Evolutionary conservation across 1,284 basidiomycete species (phyloP), one percentile per base, ranked within the genome.

Genomic region (Gymnopus androsaceus): DNA sequence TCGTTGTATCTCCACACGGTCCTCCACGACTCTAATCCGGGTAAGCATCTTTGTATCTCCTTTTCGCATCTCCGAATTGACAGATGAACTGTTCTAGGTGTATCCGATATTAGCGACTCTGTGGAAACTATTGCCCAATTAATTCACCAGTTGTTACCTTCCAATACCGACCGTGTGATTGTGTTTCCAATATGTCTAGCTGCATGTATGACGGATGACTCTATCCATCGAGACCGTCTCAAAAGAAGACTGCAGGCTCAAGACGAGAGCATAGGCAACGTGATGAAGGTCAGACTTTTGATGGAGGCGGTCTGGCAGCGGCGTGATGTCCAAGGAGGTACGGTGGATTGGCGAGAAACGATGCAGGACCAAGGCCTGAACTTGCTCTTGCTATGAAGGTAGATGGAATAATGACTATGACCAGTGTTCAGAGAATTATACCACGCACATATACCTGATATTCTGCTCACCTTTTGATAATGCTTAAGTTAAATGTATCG

Each of bases 161-260:
- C 84, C 14, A 75, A 79, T 55, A 69, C 82, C 52, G 90, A 92
- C 67, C 81, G 87, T 55, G 78, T 80, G 2, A 68, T 91, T 44
- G 73, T 87, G 8, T 85, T 91, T 67, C 89, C 90, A 17, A 78
- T 90, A 55, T 85, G 82, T 65, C 73, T 92, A 45, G 83, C 84
- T 19, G 89, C 85, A 1, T 83, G 82, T 68, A 79, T 91, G 77
- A 80, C 85, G 34, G 85, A 89, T 67, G 80, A 85, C 65, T 79
- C 76, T 27, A 71, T 72, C 54, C 76, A 79, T 57, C 80, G 85
- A 45, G 82, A 87, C 53, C 78, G 84, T 63, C 73, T 89, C 67
- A 83, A 82, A 64, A 70, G 72, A 34, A 80, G 86, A 38, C 69
- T 90, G 46, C 74, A 77, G 30, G 70, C 69, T 46, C 77, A 81